A percentile compares a stretch with the other conserved stretches of the same genome.
These are phyloP conservation scores for Wallemia mellicola DNA, from an alignment of 1,284 basidiomycete genomes.

Conservation along the genomic window DNA sequence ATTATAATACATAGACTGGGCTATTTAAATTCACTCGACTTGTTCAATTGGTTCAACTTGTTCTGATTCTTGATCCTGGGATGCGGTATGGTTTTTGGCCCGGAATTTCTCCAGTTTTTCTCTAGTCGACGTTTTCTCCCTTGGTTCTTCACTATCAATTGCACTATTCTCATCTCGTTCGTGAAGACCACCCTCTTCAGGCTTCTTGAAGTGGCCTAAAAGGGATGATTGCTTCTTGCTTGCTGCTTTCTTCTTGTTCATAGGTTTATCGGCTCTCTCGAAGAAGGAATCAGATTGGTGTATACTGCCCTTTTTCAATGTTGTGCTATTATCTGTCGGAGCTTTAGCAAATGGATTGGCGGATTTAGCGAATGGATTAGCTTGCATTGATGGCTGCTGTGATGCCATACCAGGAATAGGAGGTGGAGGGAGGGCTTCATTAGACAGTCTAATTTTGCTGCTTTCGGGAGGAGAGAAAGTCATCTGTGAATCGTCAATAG, in stretches of 20 bases:
- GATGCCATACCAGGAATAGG: not conserved
- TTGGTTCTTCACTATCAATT: not conserved
- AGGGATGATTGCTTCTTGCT: not conserved
- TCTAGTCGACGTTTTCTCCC: not conserved
- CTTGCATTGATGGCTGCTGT: not conserved
- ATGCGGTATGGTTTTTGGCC: not conserved
- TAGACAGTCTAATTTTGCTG: not conserved
- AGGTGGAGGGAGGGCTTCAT: not conserved
- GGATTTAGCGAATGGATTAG: not conserved
- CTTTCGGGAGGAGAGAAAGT: not conserved
- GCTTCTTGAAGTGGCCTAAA: not conserved
- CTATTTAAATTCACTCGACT: not conserved
- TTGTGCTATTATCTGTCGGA: not conserved
- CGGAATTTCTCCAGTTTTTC: not conserved
- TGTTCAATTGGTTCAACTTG: not conserved
- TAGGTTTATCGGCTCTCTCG: not conserved
- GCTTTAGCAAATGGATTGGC: not conserved
- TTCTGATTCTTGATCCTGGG: not conserved
- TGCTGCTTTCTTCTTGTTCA: not conserved
- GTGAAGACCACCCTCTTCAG: not conserved
- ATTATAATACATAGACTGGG: not conserved
- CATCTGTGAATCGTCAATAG: not conserved
- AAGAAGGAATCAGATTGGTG: constrained; percentile 1
- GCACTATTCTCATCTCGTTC: not conserved
- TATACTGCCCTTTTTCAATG: not conserved